phyloP scores from a whole-genome alignment of 2,329 filamentous ascomycete species.

The Stagonosporopsis vannaccii region DNA sequence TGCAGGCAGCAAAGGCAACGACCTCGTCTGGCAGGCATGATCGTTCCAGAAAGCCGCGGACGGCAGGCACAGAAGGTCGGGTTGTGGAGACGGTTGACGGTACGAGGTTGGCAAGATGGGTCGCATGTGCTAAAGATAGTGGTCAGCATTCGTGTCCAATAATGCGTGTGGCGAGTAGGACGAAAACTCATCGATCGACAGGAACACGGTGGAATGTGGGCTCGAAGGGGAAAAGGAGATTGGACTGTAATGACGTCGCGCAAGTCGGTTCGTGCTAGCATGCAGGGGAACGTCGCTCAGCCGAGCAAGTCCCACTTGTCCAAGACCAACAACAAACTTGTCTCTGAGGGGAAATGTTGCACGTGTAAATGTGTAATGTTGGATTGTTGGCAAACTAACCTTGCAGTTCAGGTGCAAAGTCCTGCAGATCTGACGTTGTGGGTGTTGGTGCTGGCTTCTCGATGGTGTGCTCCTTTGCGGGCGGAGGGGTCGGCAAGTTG shows the following conservation, averaged over 20 bases:
- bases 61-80: slow-evolving; percentile 34
- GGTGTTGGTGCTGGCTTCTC: slow-evolving; percentile 5
- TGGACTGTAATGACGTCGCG: slow-evolving; percentile 20
- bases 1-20: slow-evolving; percentile 48
- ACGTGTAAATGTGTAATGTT: slow-evolving; percentile 21
- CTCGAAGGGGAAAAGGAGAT: slow-evolving; percentile 17
- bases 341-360: slow-evolving; percentile 22
- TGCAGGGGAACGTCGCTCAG: slow-evolving; percentile 29
- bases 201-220: slow-evolving; percentile 23
- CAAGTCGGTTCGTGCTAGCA: slow-evolving; percentile 14
- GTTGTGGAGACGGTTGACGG: slow-evolving; percentile 42
- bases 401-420: slow-evolving; percentile 33
- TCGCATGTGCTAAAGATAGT: slow-evolving; percentile 44
- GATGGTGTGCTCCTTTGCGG: slow-evolving; percentile 36
- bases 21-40: slow-evolving; percentile 45
- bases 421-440: slow-evolving; percentile 17
- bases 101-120: slow-evolving; percentile 47
- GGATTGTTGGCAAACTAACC: slow-evolving; percentile 34
- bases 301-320: slow-evolving; percentile 19
- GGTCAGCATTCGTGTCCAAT: slow-evolving; percentile 25
- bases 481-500: slow-evolving; percentile 52
- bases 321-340: slow-evolving; percentile 27
- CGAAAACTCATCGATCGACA: slow-evolving; percentile 28
- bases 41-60: slow-evolving; percentile 41
- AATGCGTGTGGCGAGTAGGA: slow-evolving; percentile 20